Percentiles rank a stretch among this genome's conserved stretches.
phyloP scores from a whole-genome alignment of 2,329 filamentous ascomycete genomes.

The Cordyceps militaris region DNA sequence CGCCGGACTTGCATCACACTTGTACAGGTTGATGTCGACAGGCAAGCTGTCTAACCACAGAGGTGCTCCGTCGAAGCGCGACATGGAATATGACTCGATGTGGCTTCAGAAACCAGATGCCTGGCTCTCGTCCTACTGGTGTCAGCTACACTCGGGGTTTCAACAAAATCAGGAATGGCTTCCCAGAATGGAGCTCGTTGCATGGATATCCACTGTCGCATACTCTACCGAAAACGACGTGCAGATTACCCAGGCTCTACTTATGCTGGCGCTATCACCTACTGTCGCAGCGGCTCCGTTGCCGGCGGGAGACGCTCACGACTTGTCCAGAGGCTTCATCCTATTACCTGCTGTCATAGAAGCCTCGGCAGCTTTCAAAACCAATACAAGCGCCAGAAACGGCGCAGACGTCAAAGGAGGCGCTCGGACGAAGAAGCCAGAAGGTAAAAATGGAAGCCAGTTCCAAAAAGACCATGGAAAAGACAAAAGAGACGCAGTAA shows the following conservation, averaged over 20 bases:
- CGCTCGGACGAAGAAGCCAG: not conserved
- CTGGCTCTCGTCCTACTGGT: constrained; percentile 15
- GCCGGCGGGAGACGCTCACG: not conserved
- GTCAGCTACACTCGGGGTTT: constrained; percentile 16
- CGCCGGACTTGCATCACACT: not conserved
- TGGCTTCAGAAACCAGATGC: constrained; percentile 12
- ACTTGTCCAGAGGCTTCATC: constrained; percentile 4
- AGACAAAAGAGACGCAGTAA: not conserved
- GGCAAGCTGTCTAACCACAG: not conserved
- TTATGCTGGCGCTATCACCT: constrained; percentile 10
- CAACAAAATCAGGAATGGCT: constrained; percentile 12
- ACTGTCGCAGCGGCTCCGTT: not conserved
- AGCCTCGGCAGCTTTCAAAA: not conserved
- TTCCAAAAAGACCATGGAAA: not conserved
- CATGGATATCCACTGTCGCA: constrained; percentile 16
- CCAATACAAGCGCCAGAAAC: not conserved
- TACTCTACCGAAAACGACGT: constrained; percentile 12
- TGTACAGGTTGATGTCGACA: not conserved
- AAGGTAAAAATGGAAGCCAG: not conserved
- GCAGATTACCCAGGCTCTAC: constrained; percentile 14
- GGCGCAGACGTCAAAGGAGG: not conserved
- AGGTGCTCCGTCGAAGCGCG: not conserved
- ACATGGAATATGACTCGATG: constrained; percentile 15
- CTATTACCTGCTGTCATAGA: not conserved
- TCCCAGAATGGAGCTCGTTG: constrained; percentile 15